Conservation (phyloP, 495 filamentous ascomycete species). For the Margaritispora aquatica region DNA sequence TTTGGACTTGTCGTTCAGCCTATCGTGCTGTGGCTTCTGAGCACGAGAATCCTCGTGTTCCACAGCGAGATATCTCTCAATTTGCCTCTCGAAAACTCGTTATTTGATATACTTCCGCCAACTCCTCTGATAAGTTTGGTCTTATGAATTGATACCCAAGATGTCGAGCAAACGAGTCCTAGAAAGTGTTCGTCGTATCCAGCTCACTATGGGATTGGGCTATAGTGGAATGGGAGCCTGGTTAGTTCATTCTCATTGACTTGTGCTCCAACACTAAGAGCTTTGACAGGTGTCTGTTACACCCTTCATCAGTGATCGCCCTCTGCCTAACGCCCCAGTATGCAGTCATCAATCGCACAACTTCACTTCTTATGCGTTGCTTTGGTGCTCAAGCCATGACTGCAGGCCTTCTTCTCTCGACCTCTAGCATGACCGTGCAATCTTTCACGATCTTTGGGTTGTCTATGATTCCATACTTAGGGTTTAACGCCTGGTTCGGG, state of each 20-base stretch:
- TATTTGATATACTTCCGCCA: no score
- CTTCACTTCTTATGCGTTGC: slow-evolving; percentile 22
- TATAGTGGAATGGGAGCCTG: not conserved
- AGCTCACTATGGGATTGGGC: not conserved
- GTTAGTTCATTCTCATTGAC: not conserved
- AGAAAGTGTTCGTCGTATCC: not conserved
- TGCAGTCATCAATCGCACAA: slow-evolving; percentile 18
- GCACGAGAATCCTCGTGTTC: no score
- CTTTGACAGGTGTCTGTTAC: slow-evolving; percentile 25
- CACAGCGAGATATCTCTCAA: no score
- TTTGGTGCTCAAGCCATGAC: slow-evolving; percentile 30
- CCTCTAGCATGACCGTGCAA: slow-evolving; percentile 18
- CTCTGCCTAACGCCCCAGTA: slow-evolving; percentile 22
- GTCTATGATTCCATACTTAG: slow-evolving; percentile 27
- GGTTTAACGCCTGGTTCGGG: slow-evolving; percentile 24
- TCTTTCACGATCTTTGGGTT: slow-evolving; percentile 24
- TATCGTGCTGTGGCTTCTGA: no score
- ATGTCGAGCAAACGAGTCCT: not conserved
- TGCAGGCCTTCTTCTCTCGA: slow-evolving; percentile 22
- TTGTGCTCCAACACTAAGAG: not conserved
- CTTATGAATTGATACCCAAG: not conserved
- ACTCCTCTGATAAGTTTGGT: no score
- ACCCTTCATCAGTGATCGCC: slow-evolving; percentile 22
- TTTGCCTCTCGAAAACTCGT: no score
- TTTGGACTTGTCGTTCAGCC: no score